Evolutionary conservation across 306 rosid species (phyloP), one percentile per base, ranked within the genome.

Genomic region (Cicer pinnatifidum): DNA sequence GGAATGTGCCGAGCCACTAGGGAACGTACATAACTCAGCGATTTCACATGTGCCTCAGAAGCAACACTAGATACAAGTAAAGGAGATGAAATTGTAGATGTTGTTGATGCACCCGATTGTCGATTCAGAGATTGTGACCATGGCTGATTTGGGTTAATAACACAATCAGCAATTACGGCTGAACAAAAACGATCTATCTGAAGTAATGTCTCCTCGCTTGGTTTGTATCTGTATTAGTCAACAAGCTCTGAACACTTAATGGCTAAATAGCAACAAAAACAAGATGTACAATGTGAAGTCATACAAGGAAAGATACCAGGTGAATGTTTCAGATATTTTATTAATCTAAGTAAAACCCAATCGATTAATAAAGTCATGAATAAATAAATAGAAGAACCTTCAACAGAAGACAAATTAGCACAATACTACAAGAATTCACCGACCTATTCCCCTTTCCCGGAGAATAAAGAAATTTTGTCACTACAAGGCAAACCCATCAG

Each of bases 131-230:
- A 75, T 39, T 76, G 90, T 38, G 93, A 77, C 86, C 79, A 80
- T 47, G 89, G 88, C 68, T 84, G 92, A 80, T 85, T 81, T 48
- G 88, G 89, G 80, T 76, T 82, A 72, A 83, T 75, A 85, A 88
- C 88, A 78, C 93, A 90, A 75, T 95, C 99, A 12, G 89, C 81
- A 82, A 95, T 88, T 75, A 88, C 85, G 81, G 86, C 89, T 84
- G 92, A 83, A 85, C 99, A 95, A 89, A 95, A 95, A 35, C 97
- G 96, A 85, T 92, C 99, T 71, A 95, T 88, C 85, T 88, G 97
- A 84, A 86, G 81, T 81, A 95, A 83, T 39, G 97, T 92, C 78
- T 95, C 99, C 85, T 86, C 93, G 15, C 90, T 86, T 33, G 99
- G 97, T 87, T 88, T 95, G 83, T 95, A 95, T 81, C 99, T 95